Percentiles rank a stretch among this genome's conserved stretches.
These are phyloP conservation scores for Hirsutella rhossiliensis DNA, from an alignment of 2,329 filamentous ascomycete genomes.

Conservation along the genomic window DNA sequence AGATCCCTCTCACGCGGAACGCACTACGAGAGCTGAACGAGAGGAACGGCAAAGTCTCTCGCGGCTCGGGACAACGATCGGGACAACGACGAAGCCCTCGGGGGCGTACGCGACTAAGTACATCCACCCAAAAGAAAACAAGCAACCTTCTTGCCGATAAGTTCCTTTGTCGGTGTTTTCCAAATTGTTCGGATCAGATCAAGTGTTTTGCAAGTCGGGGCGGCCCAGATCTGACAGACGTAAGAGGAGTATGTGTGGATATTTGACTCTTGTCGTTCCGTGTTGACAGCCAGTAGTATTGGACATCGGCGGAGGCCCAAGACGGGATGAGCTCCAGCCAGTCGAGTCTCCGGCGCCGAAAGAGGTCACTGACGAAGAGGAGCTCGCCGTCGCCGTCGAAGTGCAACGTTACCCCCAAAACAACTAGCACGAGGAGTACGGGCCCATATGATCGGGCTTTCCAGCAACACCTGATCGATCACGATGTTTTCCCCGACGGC, in stretches of 20 bases:
- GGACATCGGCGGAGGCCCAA: background rate
- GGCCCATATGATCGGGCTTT: slow-evolving; percentile 10
- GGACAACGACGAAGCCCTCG: background rate
- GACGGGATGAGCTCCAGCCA: background rate
- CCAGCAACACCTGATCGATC: slow-evolving; percentile 9
- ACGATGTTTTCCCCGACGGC: slow-evolving; percentile 5
- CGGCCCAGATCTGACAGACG: background rate
- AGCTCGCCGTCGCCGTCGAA: background rate
- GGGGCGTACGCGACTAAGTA: background rate
- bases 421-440: slow-evolving; percentile 6
- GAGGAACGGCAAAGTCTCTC: background rate
- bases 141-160: background rate
- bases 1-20: slow-evolving; percentile 1
- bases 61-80: too few relatives aligned
- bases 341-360: too few relatives aligned
- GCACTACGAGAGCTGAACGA: background rate
- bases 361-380: too few relatives aligned
- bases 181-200: background rate
- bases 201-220: background rate
- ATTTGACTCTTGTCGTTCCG: background rate
- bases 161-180: too few relatives aligned
- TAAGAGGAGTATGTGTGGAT: background rate
- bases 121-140: background rate
- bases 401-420: slow-evolving; percentile 1
- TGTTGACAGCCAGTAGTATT: background rate